Evolutionary conservation across 441 rosid species (phyloP), one percentile per base, ranked within the genome.

Genomic region (Gossypium schwendimanii): DNA sequence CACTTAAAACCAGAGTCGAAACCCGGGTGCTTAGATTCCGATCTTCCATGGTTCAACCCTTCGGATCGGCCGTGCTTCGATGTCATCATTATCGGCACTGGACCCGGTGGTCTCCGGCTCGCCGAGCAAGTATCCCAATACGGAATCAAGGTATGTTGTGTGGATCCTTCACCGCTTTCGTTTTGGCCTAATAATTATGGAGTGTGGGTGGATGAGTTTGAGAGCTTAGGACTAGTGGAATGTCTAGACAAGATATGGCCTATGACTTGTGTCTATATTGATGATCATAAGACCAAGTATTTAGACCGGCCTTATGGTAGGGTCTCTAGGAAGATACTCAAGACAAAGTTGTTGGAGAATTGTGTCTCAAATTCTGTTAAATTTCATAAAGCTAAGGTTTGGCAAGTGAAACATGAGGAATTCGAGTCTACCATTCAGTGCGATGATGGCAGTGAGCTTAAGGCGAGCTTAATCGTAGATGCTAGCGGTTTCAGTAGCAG

Each of bases 171-270:
- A 11, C 92, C 91, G 3, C 87, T 89, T 67, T 82, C 89, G 49
- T 10, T 57, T 69, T 86, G 91, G 92, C 85, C 91, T 54, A 82
- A 83, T 59, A 89, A 88, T 75, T 89, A 88, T 72, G 95, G 95
- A 60, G 86, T 79, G 4, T 89, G 95, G 95, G 92, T 89, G 26
- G 95, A 89, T 76, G 94, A 89, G 82, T 82, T 89, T 72, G 87
- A 87, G 73, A 68, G 63, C 60, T 67, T 89, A 74, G 89, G 81
- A 57, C 84, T 89, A 15, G 77, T 6, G 11, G 87, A 85, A 60
- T 88, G 87, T 76, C 55, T 86, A 74, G 89, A 89, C 76, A 84
- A 79, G 73, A 83, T 78, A 15, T 89, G 95, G 95, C 79, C 86
- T 1, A 76, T 86, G 85, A 66, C 87, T 72, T 69, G 78, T 73